A percentile compares a stretch with the other conserved stretches of the same genome.
phyloP scores from a whole-genome alignment of 768 basidiomycete species.

The Imleria badia region DNA sequence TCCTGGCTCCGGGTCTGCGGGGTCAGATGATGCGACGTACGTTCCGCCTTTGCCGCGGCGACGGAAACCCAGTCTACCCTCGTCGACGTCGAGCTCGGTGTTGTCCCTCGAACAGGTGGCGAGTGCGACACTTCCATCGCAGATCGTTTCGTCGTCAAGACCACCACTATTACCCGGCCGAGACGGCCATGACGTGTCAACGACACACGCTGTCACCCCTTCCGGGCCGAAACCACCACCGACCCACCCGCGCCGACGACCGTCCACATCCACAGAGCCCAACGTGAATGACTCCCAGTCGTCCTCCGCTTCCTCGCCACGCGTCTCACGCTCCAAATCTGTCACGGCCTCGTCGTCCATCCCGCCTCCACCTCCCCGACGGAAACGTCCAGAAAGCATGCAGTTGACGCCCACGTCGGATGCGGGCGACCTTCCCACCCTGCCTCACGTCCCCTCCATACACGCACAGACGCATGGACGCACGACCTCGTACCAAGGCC shows the following conservation, averaged over 20 bases:
- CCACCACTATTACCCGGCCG: slow-evolving; percentile 26
- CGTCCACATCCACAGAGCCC: slow-evolving; percentile 22
- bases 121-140: slow-evolving; percentile 31
- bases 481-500: slow-evolving; percentile 22
- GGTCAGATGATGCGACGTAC: slow-evolving; percentile 22
- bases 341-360: slow-evolving; percentile 39
- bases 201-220: slow-evolving; percentile 5
- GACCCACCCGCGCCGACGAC: slow-evolving; percentile 55
- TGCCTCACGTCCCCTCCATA: slow-evolving; percentile 6
- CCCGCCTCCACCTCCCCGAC: slow-evolving; percentile 46
- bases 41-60: slow-evolving; percentile 39
- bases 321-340: slow-evolving; percentile 55
- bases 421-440: slow-evolving; percentile 13
- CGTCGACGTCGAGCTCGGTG: slow-evolving; percentile 34
- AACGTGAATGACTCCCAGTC: slow-evolving; percentile 24
- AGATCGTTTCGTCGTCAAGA: slow-evolving; percentile 12
- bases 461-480: slow-evolving; percentile 15
- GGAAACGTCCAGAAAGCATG: slow-evolving; percentile 63
- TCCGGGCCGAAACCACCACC: slow-evolving; percentile 44
- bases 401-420: slow-evolving; percentile 39
- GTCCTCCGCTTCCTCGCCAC: slow-evolving; percentile 31
- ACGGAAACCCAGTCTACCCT: slow-evolving; percentile 34
- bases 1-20: slow-evolving; percentile 2
- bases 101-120: slow-evolving; percentile 45
- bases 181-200: slow-evolving; percentile 10